Evolutionary conservation across 2,329 filamentous ascomycete species (phyloP).

Genomic region (Fusarium sp.): DNA sequence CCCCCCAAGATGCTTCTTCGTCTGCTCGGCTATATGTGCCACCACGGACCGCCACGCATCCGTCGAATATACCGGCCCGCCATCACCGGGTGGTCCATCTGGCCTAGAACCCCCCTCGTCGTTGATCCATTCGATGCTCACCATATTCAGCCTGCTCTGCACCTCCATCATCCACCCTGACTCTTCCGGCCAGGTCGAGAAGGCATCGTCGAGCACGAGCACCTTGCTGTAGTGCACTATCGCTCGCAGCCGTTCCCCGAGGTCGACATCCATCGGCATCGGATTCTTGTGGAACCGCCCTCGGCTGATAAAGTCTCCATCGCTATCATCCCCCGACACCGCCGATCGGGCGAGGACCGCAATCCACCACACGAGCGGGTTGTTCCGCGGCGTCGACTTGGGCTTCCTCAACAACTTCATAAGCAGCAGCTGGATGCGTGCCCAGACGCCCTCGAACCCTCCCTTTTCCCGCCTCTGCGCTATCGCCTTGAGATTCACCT

Average conservation of each 20-base stretch:
- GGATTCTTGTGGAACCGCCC: not conserved
- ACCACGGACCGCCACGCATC: too few relatives aligned
- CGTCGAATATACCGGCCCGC: too few relatives aligned
- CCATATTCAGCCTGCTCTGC: not conserved
- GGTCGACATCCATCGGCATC: not conserved
- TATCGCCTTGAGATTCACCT: too few relatives aligned
- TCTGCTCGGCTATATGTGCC: too few relatives aligned
- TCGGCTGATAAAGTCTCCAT: not conserved
- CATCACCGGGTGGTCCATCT: not conserved
- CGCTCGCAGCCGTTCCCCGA: not conserved
- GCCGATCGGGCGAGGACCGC: too few relatives aligned
- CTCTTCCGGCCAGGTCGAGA: not conserved
- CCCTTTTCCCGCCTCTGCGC: too few relatives aligned
- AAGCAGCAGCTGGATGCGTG: too few relatives aligned
- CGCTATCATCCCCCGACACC: not conserved
- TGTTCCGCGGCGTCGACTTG: too few relatives aligned
- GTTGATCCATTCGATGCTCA: constrained; percentile 1
- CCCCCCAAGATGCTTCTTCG: too few relatives aligned
- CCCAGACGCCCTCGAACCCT: too few relatives aligned
- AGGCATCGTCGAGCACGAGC: not conserved
- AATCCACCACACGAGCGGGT: too few relatives aligned
- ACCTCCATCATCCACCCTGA: not conserved
- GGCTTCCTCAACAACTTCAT: too few relatives aligned
- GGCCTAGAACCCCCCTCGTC: not conserved
- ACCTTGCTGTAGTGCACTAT: constrained; percentile 6